Conservation (phyloP, 2,329 filamentous ascomycete genomes). For the Mycocentrospora acerina region DNA sequence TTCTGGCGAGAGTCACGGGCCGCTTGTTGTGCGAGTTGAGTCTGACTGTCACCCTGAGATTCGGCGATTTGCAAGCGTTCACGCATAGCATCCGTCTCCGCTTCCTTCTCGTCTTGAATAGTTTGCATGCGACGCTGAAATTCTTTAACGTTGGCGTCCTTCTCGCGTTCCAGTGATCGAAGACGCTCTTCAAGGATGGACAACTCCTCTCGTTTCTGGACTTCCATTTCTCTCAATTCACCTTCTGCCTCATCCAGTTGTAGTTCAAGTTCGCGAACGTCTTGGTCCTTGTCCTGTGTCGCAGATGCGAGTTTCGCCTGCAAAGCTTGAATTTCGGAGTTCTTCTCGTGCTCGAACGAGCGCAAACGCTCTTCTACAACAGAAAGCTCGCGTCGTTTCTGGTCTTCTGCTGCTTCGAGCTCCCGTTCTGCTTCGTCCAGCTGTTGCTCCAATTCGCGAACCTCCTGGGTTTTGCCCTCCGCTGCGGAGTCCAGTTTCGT, state of each 20-base stretch:
- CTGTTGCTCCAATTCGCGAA: conserved; percentile 52
- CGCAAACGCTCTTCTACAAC: conserved; percentile 36
- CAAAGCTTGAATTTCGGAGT: conserved; percentile 46
- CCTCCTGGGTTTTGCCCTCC: conserved; percentile 45
- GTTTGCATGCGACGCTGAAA: conserved; percentile 38
- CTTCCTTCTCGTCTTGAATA: conserved; percentile 36
- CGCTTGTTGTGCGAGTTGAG: conserved; percentile 44
- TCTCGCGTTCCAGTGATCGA: conserved; percentile 35
- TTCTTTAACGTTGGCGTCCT: conserved; percentile 40
- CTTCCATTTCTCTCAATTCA: conserved; percentile 25
- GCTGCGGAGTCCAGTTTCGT: conserved; percentile 44
- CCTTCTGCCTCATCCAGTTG: conserved; percentile 40
- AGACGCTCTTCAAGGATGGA: conserved; percentile 34
- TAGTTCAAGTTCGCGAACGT: conserved; percentile 52
- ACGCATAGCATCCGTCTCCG: conserved; percentile 45
- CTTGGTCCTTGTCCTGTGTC: conserved; percentile 44
- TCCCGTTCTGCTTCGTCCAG: conserved; percentile 39
- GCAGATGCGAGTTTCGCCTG: conserved; percentile 44
- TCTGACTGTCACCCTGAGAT: conserved; percentile 43
- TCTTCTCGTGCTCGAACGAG: conserved; percentile 35
- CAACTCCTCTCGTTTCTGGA: conserved; percentile 33
- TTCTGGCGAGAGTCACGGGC: conserved; percentile 42
- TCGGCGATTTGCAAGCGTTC: conserved; percentile 44
- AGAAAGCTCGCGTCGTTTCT: conserved; percentile 37
- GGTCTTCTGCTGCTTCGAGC: conserved; percentile 20